Conservation (phyloP, 2,329 filamentous ascomycete genomes). For the Colletotrichum destructivum region DNA sequence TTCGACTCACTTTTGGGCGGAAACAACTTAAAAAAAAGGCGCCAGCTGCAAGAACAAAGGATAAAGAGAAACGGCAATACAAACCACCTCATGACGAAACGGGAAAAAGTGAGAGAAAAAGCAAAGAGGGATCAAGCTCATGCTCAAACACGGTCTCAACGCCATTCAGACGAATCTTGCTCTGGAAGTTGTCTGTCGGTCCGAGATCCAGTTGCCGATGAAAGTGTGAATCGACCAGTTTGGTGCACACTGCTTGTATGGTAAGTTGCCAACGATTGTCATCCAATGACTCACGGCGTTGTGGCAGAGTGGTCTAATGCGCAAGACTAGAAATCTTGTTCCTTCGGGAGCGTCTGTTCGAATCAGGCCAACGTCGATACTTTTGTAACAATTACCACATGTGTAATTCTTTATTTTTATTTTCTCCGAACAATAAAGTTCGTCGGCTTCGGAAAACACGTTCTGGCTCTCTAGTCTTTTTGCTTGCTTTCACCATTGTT, state of each 20-base stretch:
- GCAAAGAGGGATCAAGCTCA: background rate
- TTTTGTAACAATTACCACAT: background rate
- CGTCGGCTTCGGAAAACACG: too few relatives aligned
- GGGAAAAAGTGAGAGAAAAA: background rate
- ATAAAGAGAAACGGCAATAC: background rate
- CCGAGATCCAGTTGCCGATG: too few relatives aligned
- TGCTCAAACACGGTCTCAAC: background rate
- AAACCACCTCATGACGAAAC: conserved; percentile 8
- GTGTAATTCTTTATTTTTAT: too few relatives aligned
- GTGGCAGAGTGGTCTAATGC: conserved; percentile 40
- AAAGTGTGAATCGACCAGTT: too few relatives aligned
- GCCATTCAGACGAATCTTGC: conserved; percentile 1
- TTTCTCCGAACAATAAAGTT: too few relatives aligned
- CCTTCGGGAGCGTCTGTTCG: too few relatives aligned
- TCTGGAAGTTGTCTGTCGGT: too few relatives aligned
- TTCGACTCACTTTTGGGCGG: background rate
- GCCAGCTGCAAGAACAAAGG: background rate
- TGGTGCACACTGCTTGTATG: accelerated
- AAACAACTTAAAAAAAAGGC: background rate
- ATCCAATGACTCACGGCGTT: conserved; percentile 14
- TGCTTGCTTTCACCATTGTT: too few relatives aligned
- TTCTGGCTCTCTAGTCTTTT: too few relatives aligned
- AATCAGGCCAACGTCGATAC: conserved; percentile 30
- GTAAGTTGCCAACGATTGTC: accelerated
- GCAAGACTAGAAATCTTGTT: conserved; percentile 39